Evolutionary conservation across 768 basidiomycete genomes (phyloP), one percentile per base, ranked within the genome.

Genomic region (Boletus reticulatus): DNA sequence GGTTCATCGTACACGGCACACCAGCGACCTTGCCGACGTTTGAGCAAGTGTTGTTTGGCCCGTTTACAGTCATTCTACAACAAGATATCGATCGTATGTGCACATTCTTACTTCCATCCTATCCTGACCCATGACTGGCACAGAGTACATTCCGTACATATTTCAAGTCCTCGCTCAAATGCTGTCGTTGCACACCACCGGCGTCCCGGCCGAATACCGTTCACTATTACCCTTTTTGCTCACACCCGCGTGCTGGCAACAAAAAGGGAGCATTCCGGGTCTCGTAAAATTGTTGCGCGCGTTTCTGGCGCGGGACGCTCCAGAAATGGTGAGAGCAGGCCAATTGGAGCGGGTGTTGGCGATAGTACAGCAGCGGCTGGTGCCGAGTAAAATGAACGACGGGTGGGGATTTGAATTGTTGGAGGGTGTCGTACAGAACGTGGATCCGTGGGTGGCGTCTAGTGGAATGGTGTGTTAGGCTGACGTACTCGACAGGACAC

Each of bases 111-210:
- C 22, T 22, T 22, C 22, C 22, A 22, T 22, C 22, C 22, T 22
- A 22, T 22, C 22, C 22, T 22, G 22, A 22, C 22, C 22, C 22
- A 22, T 22, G 22, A 22, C 22, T 22, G 22, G 22, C 22, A 22
- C 22, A 22, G 22, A 22, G 3, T 22, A 97, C 67, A 87, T 98
- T 45, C 96, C 97, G 5, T 99, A 97, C 69, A 89, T 91, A 52
- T 98, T 98, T 80, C 97, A 99, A 67, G 83, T 99, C 61, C 84
- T 98, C 43, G 89, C 94, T 0, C 97, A 98, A 66, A 94, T 99
- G 81, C 87, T 99, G 31, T 89, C 94, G 59, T 75, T 92, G 4
- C 94, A 96, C 62, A 73, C 69, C 2, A 65, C 70, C 3, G 76
- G 79, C 8, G 77, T 95, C 3, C 94, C 96, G 2, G 72, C 76